These are phyloP conservation scores for Salvia sclarea DNA, from an alignment of 305 asterid species.

Conservation along the genomic window DNA sequence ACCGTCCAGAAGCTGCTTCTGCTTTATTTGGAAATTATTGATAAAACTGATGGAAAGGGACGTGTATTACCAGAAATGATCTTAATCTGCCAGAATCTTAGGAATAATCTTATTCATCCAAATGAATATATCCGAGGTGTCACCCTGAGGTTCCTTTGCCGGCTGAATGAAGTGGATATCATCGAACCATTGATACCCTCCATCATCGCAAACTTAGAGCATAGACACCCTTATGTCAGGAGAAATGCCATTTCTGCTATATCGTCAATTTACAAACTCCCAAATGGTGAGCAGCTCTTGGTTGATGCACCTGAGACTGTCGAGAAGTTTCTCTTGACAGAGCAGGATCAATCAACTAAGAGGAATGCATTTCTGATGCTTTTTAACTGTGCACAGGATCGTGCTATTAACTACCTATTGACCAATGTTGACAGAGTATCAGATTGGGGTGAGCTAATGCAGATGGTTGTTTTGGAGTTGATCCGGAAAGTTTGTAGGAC, in stretches of 20 bases:
- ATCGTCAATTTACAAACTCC: constrained; percentile 91
- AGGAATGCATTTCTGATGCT: constrained; percentile 98
- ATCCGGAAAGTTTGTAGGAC: constrained; percentile 92
- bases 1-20: constrained; percentile 82
- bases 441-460: constrained; percentile 93
- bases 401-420: constrained; percentile 84
- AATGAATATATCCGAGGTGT: constrained; percentile 97
- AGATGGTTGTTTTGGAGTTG: constrained; percentile 95
- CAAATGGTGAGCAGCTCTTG: constrained; percentile 90
- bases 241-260: constrained; percentile 93
- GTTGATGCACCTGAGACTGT: constrained; percentile 98
- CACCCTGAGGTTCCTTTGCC: constrained; percentile 92
- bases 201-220: constrained; percentile 85
- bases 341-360: constrained; percentile 93
- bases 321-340: constrained; percentile 81
- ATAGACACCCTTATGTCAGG: constrained; percentile 83
- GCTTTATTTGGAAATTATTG: constrained; percentile 85
- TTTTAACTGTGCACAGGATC: constrained; percentile 90
- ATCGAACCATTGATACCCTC: constrained; percentile 94
- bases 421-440: constrained; percentile 82
- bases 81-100: constrained; percentile 85
- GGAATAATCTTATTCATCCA: constrained; percentile 88
- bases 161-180: constrained; percentile 85
- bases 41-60: constrained; percentile 90
- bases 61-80: constrained; percentile 91